Conservation (phyloP, 2,329 filamentous ascomycete genomes). For the Cercospora zeae-maydis region DNA sequence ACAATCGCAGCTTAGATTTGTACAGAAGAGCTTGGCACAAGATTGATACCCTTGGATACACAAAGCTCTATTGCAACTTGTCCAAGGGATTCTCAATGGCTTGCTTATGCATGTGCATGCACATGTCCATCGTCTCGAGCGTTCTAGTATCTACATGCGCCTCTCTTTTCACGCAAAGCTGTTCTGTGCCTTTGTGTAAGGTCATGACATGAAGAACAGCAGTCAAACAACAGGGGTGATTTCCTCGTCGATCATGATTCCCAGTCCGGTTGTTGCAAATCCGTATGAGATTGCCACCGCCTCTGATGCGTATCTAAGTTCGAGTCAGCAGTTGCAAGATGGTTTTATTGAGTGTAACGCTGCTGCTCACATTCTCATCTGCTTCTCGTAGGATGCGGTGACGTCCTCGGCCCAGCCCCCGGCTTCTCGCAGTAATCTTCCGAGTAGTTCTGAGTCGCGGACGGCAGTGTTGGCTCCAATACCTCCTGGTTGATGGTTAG, state of each 20-base stretch:
- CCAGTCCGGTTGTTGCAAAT: slow-evolving; percentile 44
- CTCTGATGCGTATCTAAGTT: slow-evolving; percentile 49
- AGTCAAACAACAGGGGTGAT: slow-evolving; percentile 13
- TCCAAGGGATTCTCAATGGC: neutral
- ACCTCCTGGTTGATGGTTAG: slow-evolving; percentile 38
- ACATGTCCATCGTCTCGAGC: neutral
- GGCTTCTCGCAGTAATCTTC: slow-evolving; percentile 50
- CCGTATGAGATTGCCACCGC: slow-evolving; percentile 56
- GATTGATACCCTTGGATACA: neutral
- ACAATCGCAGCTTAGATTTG: neutral
- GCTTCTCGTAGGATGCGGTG: slow-evolving; percentile 40
- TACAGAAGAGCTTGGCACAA: neutral
- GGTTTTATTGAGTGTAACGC: neutral
- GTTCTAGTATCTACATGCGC: neutral
- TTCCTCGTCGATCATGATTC: slow-evolving; percentile 22
- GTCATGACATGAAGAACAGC: neutral
- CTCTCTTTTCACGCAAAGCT: neutral
- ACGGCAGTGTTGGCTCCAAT: slow-evolving; percentile 58
- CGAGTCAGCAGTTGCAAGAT: neutral
- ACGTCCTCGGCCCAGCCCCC: slow-evolving; percentile 46
- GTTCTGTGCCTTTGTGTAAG: neutral
- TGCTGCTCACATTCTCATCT: slow-evolving; percentile 45
- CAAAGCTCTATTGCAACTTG: neutral
- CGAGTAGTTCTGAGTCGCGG: slow-evolving; percentile 54
- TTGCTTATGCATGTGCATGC: neutral